phyloP scores from a whole-genome alignment of 306 rosid genomes.

The Gastrolobium villosum region DNA sequence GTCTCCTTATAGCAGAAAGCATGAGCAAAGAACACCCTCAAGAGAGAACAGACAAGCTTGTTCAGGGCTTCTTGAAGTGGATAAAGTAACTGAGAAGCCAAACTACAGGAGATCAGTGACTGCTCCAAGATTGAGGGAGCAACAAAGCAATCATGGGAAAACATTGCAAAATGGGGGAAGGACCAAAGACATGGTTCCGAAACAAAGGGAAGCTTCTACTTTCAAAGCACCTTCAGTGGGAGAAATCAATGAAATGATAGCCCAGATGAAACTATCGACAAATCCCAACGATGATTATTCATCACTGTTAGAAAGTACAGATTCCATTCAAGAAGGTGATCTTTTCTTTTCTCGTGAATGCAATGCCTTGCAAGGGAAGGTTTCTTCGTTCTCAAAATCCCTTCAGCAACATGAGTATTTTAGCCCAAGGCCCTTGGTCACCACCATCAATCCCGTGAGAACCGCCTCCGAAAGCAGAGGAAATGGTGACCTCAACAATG shows the following conservation, averaged over 20 bases:
- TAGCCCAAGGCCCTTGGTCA: constrained; percentile 49
- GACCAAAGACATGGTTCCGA: constrained; percentile 40
- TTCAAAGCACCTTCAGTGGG: constrained; percentile 58
- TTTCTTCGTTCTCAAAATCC: constrained; percentile 42
- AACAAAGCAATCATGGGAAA: constrained; percentile 14
- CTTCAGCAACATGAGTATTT: constrained; percentile 43
- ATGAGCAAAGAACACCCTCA: no score
- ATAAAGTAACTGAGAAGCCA: constrained; percentile 56
- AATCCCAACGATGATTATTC: constrained; percentile 35
- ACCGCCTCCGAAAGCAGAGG: constrained; percentile 42
- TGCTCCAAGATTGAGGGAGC: constrained; percentile 77
- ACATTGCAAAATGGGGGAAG: constrained; percentile 48
- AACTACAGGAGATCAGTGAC: constrained; percentile 63
- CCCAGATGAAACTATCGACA: constrained; percentile 56
- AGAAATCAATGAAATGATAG: constrained; percentile 77
- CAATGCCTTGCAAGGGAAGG: constrained; percentile 52
- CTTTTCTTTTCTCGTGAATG: constrained; percentile 83
- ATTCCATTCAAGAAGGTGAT: constrained; percentile 75
- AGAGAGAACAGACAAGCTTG: constrained; percentile 31
- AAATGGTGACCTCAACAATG: constrained; percentile 39
- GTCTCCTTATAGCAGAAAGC: no score
- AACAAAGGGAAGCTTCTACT: constrained; percentile 51
- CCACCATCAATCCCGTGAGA: constrained; percentile 39
- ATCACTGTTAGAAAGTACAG: constrained; percentile 59
- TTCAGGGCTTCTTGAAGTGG: constrained; percentile 31